A percentile compares a stretch with the other conserved stretches of the same genome.
phyloP scores from a whole-genome alignment of 2,329 filamentous ascomycete genomes.

The Colletotrichum limetticola region DNA sequence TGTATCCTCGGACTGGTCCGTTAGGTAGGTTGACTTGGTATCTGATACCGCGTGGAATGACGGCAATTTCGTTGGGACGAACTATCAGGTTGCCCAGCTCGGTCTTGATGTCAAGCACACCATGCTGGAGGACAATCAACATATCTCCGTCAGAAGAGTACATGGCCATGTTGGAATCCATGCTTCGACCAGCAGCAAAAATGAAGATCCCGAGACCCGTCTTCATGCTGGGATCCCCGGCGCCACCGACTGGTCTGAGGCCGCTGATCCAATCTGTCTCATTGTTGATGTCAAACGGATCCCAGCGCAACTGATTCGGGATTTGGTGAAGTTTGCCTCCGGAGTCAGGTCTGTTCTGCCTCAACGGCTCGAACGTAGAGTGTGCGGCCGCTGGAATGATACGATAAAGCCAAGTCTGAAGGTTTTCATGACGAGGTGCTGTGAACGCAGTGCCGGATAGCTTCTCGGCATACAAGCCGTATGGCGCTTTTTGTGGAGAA shows the following conservation, averaged over 20 bases:
- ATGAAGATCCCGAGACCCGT: constrained; percentile 75
- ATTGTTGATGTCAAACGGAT: constrained; percentile 74
- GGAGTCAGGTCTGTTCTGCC: constrained; percentile 46
- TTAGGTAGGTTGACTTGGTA: constrained; percentile 68
- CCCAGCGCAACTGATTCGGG: constrained; percentile 87
- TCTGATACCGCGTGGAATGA: constrained; percentile 70
- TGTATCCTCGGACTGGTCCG: constrained; percentile 72
- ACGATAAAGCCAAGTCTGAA: constrained; percentile 70
- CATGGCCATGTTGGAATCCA: constrained; percentile 74
- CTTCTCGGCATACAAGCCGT: constrained; percentile 77
- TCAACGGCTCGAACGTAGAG: constrained; percentile 43
- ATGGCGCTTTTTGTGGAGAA: constrained; percentile 76
- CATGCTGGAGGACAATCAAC: constrained; percentile 74
- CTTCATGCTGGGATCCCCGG: constrained; percentile 78
- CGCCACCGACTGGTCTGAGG: constrained; percentile 73
- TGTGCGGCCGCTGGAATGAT: constrained; percentile 67
- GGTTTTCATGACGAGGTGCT: constrained; percentile 66
- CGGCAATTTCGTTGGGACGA: constrained; percentile 71
- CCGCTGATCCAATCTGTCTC: constrained; percentile 54
- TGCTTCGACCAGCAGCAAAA: constrained; percentile 75
- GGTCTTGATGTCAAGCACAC: constrained; percentile 72
- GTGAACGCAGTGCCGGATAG: constrained; percentile 71
- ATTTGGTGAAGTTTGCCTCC: constrained; percentile 74
- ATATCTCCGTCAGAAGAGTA: constrained; percentile 78
- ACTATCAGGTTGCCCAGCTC: constrained; percentile 71